Evolutionary conservation across 345 rosid species (phyloP).

Genomic region (Melaleuca alternifolia): DNA sequence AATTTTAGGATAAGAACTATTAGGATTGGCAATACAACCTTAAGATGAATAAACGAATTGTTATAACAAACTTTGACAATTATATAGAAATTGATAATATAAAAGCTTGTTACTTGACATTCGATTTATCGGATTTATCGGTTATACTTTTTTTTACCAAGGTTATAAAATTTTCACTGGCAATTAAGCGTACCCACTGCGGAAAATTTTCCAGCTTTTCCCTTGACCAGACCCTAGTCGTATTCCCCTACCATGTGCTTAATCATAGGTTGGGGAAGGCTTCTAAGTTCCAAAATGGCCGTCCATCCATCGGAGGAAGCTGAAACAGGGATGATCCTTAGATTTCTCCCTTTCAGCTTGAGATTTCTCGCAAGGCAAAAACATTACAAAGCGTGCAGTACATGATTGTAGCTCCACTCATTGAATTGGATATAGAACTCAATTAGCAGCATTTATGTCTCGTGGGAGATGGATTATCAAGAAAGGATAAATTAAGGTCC

Average conservation of each 20-base stretch:
- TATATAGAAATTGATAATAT: neutral
- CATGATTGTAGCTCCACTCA: neutral
- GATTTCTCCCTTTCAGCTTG: too few relatives aligned
- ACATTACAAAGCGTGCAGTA: neutral
- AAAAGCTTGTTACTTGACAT: neutral
- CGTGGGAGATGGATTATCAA: too few relatives aligned
- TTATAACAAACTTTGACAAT: too few relatives aligned
- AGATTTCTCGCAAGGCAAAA: too few relatives aligned
- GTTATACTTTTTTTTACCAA: neutral
- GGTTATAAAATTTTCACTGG: neutral
- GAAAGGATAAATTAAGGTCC: too few relatives aligned
- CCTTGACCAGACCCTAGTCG: neutral
- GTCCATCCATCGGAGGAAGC: neutral
- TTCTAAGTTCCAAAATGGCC: neutral
- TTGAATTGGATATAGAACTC: neutral
- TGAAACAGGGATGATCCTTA: too few relatives aligned
- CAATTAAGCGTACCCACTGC: neutral
- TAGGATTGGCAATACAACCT: too few relatives aligned
- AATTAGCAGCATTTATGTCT: neutral
- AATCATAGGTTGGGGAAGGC: neutral
- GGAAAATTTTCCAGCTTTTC: neutral
- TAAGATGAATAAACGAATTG: too few relatives aligned
- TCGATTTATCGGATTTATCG: neutral
- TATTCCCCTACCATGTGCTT: neutral
- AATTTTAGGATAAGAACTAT: too few relatives aligned